Evolutionary conservation across 768 basidiomycete genomes (phyloP).

Genomic region (Arthromyces matolae): DNA sequence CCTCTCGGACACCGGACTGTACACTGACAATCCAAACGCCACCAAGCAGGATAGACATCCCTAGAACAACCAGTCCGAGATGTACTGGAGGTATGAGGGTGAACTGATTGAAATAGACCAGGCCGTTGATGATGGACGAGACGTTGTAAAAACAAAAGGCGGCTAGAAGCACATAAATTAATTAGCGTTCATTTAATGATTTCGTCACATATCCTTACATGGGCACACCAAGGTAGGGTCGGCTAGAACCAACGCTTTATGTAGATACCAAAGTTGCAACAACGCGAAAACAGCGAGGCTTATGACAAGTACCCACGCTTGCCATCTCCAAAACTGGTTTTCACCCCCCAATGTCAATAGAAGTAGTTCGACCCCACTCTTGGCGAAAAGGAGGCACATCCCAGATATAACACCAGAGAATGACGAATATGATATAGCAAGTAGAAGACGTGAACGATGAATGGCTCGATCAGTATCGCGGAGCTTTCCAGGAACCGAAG

Average conservation of each 20-base stretch:
- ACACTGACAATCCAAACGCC: constrained; percentile 92
- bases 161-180: constrained; percentile 37
- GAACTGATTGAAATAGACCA: constrained; percentile 89
- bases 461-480: constrained; percentile 25
- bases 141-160: constrained; percentile 96
- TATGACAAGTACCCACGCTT: constrained; percentile 76
- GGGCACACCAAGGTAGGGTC: constrained; percentile 87
- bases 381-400: constrained; percentile 91
- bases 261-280: constrained; percentile 81
- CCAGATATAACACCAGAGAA: constrained; percentile 86
- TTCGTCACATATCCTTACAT: constrained; percentile 42
- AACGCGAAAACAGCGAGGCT: constrained; percentile 73
- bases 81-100: constrained; percentile 64
- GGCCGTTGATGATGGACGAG: constrained; percentile 84
- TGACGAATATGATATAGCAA: constrained; percentile 84
- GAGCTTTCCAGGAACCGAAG: constrained; percentile 20
- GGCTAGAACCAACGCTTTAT: constrained; percentile 74
- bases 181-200: constrained; percentile 9
- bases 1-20: constrained; percentile 54
- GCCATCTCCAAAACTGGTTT: constrained; percentile 83
- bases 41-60: constrained; percentile 72
- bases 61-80: constrained; percentile 70
- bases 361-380: constrained; percentile 87
- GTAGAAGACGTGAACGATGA: constrained; percentile 50
- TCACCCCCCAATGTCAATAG: constrained; percentile 70